Evolutionary conservation across 2,329 filamentous ascomycete species (phyloP).

Genomic region (Xylariaceae sp.): DNA sequence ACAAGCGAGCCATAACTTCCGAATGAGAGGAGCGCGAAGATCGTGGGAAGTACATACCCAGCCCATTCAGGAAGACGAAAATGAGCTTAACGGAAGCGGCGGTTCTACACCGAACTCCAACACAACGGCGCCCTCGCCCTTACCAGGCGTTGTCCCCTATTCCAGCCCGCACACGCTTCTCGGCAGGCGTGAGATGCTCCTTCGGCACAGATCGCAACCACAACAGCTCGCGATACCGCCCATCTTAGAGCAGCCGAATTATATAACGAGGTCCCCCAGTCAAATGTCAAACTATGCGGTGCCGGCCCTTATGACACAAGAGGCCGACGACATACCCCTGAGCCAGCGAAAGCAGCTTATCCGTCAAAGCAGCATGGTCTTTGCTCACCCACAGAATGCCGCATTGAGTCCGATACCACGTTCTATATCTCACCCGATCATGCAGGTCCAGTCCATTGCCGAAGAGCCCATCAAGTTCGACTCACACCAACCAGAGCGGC

Average conservation of each 20-base stretch:
- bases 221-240: slow-evolving; percentile 30
- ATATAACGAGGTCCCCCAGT: slow-evolving; percentile 30
- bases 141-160: slow-evolving; percentile 46
- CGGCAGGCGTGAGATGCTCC: slow-evolving; percentile 49
- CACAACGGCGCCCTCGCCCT: slow-evolving; percentile 26
- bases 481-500: slow-evolving; percentile 51
- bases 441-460: slow-evolving; percentile 23
- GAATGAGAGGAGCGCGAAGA: slow-evolving; percentile 25
- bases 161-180: slow-evolving; percentile 51
- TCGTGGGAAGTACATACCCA: slow-evolving; percentile 31
- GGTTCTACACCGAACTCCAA: slow-evolving; percentile 11
- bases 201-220: slow-evolving; percentile 48
- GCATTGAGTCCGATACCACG: slow-evolving; percentile 2
- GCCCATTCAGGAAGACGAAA: slow-evolving; percentile 41
- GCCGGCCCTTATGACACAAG: slow-evolving; percentile 32
- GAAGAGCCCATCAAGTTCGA: slow-evolving; percentile 41
- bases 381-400: slow-evolving; percentile 12
- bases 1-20: slow-evolving; percentile 22
- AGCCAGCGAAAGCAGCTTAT: slow-evolving; percentile 61
- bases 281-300: slow-evolving; percentile 39
- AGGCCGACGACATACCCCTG: slow-evolving; percentile 65
- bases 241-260: slow-evolving; percentile 25
- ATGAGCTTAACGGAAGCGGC: slow-evolving; percentile 24
- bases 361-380: slow-evolving; percentile 45
- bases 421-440: slow-evolving; percentile 7